A percentile compares a stretch with the other conserved stretches of the same genome.
Conservation (phyloP, 106 monocot genomes). For the Vanilla planifolia region DNA sequence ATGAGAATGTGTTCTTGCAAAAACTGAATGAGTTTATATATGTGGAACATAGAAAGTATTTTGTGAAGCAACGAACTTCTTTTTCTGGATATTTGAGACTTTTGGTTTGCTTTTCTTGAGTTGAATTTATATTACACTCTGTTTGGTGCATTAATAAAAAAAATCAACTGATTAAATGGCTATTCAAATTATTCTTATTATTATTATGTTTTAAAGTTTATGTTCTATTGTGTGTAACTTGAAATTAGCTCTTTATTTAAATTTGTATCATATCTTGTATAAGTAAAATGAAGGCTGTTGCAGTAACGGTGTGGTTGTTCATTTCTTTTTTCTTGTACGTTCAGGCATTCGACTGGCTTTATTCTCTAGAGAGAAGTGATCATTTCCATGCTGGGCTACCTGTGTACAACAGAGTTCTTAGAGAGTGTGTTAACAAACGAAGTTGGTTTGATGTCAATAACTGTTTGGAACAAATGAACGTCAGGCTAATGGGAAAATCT, state of each 20-base stretch:
- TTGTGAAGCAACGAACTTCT: too few species aligned
- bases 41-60: too few species aligned
- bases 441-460: slow-evolving; percentile 25
- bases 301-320: background rate
- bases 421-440: slow-evolving; percentile 29
- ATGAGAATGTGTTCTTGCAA: too few species aligned
- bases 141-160: too few species aligned
- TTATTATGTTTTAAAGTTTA: background rate
- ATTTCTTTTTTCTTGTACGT: slow-evolving; percentile 2
- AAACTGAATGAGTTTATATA: too few species aligned
- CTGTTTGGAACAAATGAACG: slow-evolving; percentile 74
- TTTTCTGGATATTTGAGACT: too few species aligned
- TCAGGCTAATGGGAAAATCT: slow-evolving; percentile 61
- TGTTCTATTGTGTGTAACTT: background rate
- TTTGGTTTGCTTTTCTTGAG: too few species aligned
- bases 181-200: background rate
- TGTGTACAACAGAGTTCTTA: slow-evolving; percentile 59
- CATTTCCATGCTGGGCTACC: slow-evolving; percentile 18
- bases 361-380: slow-evolving; percentile 46
- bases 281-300: too few species aligned
- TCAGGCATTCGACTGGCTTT: slow-evolving; percentile 71
- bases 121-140: too few species aligned
- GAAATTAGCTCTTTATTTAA: too few species aligned
- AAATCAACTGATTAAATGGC: too few species aligned
- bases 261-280: too few species aligned